These are phyloP conservation scores for Francoa sonchifolia DNA, from an alignment of 441 rosid species.

Conservation along the genomic window DNA sequence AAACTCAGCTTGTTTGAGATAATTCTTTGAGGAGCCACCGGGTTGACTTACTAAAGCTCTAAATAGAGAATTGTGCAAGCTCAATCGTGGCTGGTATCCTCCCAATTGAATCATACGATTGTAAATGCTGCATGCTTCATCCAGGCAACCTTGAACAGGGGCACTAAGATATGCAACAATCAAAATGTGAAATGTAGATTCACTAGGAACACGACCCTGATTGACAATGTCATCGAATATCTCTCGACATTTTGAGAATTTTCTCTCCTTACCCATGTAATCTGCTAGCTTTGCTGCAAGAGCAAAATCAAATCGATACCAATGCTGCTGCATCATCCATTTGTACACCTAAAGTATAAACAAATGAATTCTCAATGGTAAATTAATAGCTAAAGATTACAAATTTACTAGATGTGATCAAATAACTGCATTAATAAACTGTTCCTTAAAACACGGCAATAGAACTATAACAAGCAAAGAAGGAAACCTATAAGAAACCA, in stretches of 20 bases:
- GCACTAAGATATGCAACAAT: constrained; percentile 69
- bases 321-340: constrained; percentile 84
- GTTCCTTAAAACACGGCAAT: no score
- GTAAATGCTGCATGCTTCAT: constrained; percentile 75
- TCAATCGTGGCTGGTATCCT: constrained; percentile 57
- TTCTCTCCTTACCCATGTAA: constrained; percentile 70
- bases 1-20: constrained; percentile 77
- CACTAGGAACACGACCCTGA: constrained; percentile 81
- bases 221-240: constrained; percentile 68
- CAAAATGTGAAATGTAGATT: constrained; percentile 76
- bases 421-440: no score
- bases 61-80: constrained; percentile 70
- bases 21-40: constrained; percentile 35
- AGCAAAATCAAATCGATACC: constrained; percentile 79
- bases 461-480: no score
- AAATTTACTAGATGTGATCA: not conserved
- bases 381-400: not conserved
- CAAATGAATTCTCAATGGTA: constrained; percentile 3
- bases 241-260: constrained; percentile 63
- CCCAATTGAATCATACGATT: constrained; percentile 87
- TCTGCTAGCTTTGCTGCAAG: constrained; percentile 81
- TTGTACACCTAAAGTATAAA: constrained; percentile 53
- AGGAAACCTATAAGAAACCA: no score
- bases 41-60: constrained; percentile 55
- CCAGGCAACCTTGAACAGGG: constrained; percentile 48